phyloP scores from a whole-genome alignment of 257 asterid species.

The Nicotiana sylvestris region DNA sequence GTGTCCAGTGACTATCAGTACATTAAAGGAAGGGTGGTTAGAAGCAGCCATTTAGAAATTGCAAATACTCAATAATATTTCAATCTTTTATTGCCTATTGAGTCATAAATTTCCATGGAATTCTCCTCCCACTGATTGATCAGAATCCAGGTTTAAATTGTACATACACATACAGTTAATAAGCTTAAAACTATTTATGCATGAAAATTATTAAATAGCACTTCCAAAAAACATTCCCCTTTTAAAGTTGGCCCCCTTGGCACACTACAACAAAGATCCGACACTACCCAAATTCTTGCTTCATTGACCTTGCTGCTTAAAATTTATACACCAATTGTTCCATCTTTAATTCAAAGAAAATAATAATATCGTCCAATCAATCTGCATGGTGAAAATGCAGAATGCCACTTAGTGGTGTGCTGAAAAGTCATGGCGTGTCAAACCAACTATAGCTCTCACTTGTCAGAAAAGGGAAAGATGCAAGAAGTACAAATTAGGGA shows the following conservation, averaged over 20 bases:
- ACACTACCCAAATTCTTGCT: not conserved
- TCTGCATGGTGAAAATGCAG: not conserved
- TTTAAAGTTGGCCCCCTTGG: not conserved
- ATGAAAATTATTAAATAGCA: too few species aligned
- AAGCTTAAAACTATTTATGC: too few species aligned
- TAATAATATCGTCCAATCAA: too few species aligned
- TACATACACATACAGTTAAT: too few species aligned
- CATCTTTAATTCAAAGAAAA: not conserved
- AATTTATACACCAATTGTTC: not conserved
- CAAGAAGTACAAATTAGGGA: not conserved
- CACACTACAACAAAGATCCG: slow-evolving; percentile 4
- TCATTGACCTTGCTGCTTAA: not conserved
- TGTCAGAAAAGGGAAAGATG: not conserved
- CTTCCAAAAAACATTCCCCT: too few species aligned
- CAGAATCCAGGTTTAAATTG: too few species aligned
- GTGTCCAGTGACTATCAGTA: not conserved
- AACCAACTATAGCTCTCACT: not conserved
- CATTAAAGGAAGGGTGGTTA: not conserved
- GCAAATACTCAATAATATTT: not conserved
- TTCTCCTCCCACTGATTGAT: too few species aligned
- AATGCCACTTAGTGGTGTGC: not conserved
- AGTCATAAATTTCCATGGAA: too few species aligned
- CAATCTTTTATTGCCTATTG: not conserved
- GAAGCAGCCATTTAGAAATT: not conserved
- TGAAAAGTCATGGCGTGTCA: not conserved